A percentile compares a stretch with the other conserved stretches of the same genome.
phyloP scores from a whole-genome alignment of 495 filamentous ascomycete species.

The Hypoxylon perforatum region DNA sequence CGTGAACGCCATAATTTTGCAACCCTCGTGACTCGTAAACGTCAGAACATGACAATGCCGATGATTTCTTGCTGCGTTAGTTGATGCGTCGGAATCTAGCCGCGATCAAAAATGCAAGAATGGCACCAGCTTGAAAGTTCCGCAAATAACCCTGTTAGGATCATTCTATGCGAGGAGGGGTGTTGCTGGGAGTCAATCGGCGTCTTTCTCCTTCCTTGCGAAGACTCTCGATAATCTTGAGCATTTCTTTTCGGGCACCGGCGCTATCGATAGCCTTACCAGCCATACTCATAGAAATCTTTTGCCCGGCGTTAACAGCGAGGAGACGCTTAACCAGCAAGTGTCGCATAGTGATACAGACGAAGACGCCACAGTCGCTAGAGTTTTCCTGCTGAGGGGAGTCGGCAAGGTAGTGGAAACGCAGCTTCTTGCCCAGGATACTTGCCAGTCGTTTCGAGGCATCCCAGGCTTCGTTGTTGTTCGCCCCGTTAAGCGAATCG shows the following conservation, averaged over 20 bases:
- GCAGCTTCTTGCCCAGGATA: slow-evolving; percentile 72
- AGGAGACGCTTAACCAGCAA: slow-evolving; percentile 86
- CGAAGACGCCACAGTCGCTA: slow-evolving; percentile 94
- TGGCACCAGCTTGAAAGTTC: neutral
- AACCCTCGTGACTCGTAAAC: slow-evolving; percentile 6
- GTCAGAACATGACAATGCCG: slow-evolving; percentile 15
- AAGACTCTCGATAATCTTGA: slow-evolving; percentile 82
- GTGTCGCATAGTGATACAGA: slow-evolving; percentile 92
- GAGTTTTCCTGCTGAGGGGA: slow-evolving; percentile 92
- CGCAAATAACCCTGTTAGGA: neutral
- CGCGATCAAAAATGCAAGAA: neutral
- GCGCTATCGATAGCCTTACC: slow-evolving; percentile 80
- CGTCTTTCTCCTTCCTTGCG: slow-evolving; percentile 84
- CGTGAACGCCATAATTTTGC: slow-evolving; percentile 15
- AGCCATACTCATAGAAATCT: slow-evolving; percentile 92
- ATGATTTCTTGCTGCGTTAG: neutral
- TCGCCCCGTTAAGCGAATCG: slow-evolving; percentile 84
- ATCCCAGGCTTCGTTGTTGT: slow-evolving; percentile 74
- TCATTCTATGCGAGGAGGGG: slow-evolving; percentile 45
- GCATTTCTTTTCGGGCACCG: slow-evolving; percentile 84
- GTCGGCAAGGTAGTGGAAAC: slow-evolving; percentile 82
- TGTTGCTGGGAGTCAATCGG: slow-evolving; percentile 53
- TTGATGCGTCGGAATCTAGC: neutral
- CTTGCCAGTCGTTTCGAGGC: slow-evolving; percentile 70
- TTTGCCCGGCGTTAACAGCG: slow-evolving; percentile 75